Evolutionary conservation across 306 rosid genomes (phyloP), one percentile per base, ranked within the genome.

Genomic region (Delonix regia): DNA sequence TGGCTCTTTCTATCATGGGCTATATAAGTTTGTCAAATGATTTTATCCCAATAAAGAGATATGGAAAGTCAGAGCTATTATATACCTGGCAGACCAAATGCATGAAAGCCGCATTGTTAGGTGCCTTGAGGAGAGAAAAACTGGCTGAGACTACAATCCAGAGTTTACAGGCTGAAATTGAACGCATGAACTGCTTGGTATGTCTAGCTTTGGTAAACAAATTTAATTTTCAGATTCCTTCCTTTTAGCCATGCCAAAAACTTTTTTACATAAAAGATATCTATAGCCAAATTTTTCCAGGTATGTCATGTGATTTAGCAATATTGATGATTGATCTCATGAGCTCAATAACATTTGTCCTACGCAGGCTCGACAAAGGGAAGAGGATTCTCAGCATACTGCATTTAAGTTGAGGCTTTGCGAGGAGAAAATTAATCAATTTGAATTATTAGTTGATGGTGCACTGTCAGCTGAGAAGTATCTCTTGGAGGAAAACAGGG

Each of bases 41-140:
- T 67, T 49, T 67, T 60, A 24, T 49, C 51, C 36, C 14, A 47
- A 36, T 8, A 41, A 57, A 36, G 27, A 8, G 25, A 19, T 76
- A 78, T 7, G 38, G 60, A 72, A 49, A n/a, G 66, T 72, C 63
- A 22, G 81, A 73, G 60, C 67, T 87, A 66, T 77, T 47, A 68
- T 74, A 42, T 73, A 78, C 41, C 44, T 87, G 76, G 83, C 97
- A 94, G 98, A 81, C 81, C 67, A 85, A 89, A 59, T 44, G 76
- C 80, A 74, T 84, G 92, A 88, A 92, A 75, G 86, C 88, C 76
- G 76, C 83, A 78, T 88, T 90, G 79, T 80, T 80, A 81, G 90
- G 97, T 77, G 90, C 94, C 68, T 33, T 89, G 82, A 92, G 91
- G 87, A 90, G 97, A 74, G 98, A 94, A 83, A 88, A 92, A 77